Percentiles rank a stretch among this genome's conserved stretches.
Conservation (phyloP, 148 eudicot genomes). For the Persicaria tinctoria region DNA sequence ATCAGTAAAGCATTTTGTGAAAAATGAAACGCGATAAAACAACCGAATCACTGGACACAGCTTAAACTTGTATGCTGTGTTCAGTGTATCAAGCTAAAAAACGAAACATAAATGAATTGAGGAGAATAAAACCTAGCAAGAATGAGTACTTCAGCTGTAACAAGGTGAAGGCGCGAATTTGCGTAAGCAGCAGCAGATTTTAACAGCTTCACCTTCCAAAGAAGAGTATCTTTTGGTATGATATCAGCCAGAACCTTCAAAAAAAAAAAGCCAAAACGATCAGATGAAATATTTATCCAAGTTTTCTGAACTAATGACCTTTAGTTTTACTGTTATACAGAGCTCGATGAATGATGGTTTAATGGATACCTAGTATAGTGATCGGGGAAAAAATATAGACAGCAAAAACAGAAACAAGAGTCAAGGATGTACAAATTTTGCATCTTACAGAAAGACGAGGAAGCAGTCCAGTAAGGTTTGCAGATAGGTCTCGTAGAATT, state of each 20-base stretch:
- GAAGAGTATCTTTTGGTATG: conserved; percentile 73
- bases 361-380: background rate
- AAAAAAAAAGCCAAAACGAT: background rate
- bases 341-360: background rate
- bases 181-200: conserved; percentile 78
- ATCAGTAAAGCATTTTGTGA: background rate
- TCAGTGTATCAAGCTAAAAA: background rate
- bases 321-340: background rate
- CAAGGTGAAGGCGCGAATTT: conserved; percentile 85
- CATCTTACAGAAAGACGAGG: conserved; percentile 76
- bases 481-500: conserved; percentile 42
- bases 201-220: conserved; percentile 86
- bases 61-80: background rate
- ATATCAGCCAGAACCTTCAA: conserved; percentile 70
- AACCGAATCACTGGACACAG: background rate
- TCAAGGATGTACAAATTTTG: background rate
- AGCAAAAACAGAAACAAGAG: background rate
- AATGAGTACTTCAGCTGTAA: conserved; percentile 91
- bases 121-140: conserved; percentile 65
- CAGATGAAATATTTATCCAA: background rate
- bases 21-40: background rate
- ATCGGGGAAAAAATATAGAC: background rate
- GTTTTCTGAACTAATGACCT: background rate
- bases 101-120: background rate
- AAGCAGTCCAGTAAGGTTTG: conserved; percentile 61